Base-by-base conservation (phyloP, 2,329 filamentous ascomycete genomes). In the Byssoonygena ceratinophila region DNA sequence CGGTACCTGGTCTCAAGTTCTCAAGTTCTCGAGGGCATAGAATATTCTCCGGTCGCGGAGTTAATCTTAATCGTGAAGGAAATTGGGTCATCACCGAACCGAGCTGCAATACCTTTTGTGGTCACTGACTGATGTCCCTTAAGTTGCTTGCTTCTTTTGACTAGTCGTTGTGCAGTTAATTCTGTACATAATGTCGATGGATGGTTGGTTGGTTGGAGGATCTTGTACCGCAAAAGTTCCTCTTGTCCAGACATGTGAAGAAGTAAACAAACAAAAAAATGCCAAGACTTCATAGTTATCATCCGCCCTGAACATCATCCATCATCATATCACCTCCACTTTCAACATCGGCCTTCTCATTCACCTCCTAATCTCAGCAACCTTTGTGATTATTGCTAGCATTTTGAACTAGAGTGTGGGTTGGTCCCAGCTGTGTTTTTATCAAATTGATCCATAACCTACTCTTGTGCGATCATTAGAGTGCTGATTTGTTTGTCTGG, bases 401-500 rank as follows among this genome's bases (percentile, higher is more conserved):
- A n/a, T n/a, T n/a, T n/a, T n/a, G n/a, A n/a, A n/a, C n/a, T n/a
- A 29, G 27, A 29, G 27, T 36, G 32, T 36, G 32, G 8, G 7
- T 36, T 36, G 32, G 14, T 11, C 20, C 4, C 6, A 2, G 11
- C n/a, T 40, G 36, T 1, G 16, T 12, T 40, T 40, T n/a, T n/a
- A n/a, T n/a, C n/a, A n/a, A n/a, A n/a, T n/a, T n/a, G n/a, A n/a
- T n/a, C n/a, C n/a, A n/a, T n/a, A n/a, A n/a, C n/a, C n/a, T n/a
- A 40, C 16, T 12, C 37, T 22, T 25, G 39, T 20, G 39, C 20
- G 12, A 16, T 27, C 8, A 14, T 16, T 3, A 4, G 7, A 16
- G 20, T 22, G 34, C 23, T 40, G 46, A 20, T 23, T 50, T 50
- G 37, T 32, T 50, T 50, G 37, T 23, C 27, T 39, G 11, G n/a